A percentile compares a stretch with the other conserved stretches of the same genome.
Evolutionary conservation across 306 rosid species (phyloP).

Genomic region (Gastrolobium villosum): DNA sequence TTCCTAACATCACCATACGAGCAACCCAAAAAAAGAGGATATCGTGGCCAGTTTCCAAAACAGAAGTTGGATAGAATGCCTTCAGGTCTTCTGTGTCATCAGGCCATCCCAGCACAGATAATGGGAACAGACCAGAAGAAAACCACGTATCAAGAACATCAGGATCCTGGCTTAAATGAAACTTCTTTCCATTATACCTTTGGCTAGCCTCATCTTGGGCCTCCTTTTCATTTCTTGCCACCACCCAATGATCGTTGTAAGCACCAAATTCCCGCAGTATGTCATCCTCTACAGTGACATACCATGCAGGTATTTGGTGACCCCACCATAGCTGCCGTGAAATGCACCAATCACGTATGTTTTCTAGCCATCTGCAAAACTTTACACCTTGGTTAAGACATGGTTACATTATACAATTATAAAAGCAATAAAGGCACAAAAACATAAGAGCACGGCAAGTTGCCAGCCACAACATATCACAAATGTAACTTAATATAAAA

Average conservation of each 20-base stretch:
- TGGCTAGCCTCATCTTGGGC: constrained; percentile 72
- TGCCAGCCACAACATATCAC: constrained; percentile 11
- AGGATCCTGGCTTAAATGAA: constrained; percentile 78
- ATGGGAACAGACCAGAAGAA: constrained; percentile 93
- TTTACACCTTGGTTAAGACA: constrained; percentile 19
- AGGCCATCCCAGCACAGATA: constrained; percentile 98
- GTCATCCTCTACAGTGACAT: constrained; percentile 78
- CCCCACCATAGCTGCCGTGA: constrained; percentile 99
- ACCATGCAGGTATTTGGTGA: constrained; percentile 97
- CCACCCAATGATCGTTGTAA: constrained; percentile 83
- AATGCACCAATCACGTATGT: constrained; percentile 94
- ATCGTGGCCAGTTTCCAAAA: constrained; percentile 98
- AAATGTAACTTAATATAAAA: neutral
- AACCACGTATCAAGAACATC: constrained; percentile 99
- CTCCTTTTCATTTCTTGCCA: constrained; percentile 80
- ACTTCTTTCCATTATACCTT: constrained; percentile 72
- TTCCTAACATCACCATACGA: constrained; percentile 96
- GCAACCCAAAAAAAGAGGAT: constrained; percentile 98
- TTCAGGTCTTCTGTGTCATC: constrained; percentile 83
- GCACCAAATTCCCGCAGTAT: constrained; percentile 74
- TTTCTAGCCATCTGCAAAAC: constrained; percentile 89
- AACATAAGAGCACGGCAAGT: constrained; percentile 25
- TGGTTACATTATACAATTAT: neutral
- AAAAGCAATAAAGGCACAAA: neutral
- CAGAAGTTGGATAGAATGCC: constrained; percentile 94